Conservation (phyloP, 2,329 filamentous ascomycete species). For the Penicillium crustosum region DNA sequence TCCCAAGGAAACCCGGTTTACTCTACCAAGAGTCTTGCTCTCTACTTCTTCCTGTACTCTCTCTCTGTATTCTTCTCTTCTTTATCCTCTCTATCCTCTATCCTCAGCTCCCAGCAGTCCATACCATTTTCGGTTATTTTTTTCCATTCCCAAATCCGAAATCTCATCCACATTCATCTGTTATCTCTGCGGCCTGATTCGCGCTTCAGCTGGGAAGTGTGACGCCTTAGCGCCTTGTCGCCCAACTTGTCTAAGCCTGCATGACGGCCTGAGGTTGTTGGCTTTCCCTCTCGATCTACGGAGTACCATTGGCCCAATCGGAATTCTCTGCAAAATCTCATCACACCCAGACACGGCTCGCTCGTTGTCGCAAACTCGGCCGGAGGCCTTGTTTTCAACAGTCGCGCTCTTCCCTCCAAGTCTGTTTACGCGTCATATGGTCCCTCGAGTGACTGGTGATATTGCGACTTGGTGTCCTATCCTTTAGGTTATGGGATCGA, state of each 20-base stretch:
- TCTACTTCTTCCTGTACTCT: slow-evolving; percentile 1
- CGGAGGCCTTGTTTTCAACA: slow-evolving; percentile 8
- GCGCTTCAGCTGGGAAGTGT: slow-evolving; percentile 14
- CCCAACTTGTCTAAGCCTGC: slow-evolving; percentile 26
- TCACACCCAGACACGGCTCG: slow-evolving; percentile 11
- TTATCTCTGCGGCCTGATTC: slow-evolving; percentile 19
- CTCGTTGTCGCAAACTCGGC: slow-evolving; percentile 17
- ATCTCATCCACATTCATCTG: background rate
- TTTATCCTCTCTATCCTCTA: slow-evolving; percentile 1
- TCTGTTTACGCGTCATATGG: slow-evolving; percentile 32
- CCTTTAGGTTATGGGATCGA: slow-evolving; percentile 38
- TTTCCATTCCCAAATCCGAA: background rate
- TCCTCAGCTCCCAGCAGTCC: background rate
- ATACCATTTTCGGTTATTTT: background rate
- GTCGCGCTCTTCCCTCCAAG: slow-evolving; percentile 10
- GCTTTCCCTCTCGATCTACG: slow-evolving; percentile 7
- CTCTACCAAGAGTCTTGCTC: background rate
- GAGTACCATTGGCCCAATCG: slow-evolving; percentile 15
- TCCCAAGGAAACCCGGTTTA: background rate
- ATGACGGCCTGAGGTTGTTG: slow-evolving; percentile 26
- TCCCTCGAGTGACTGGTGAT: slow-evolving; percentile 20
- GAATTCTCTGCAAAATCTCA: slow-evolving; percentile 19
- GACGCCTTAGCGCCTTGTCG: slow-evolving; percentile 29
- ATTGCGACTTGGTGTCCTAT: slow-evolving; percentile 8
- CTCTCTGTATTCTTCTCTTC: background rate